A percentile compares a stretch with the other conserved stretches of the same genome.
Conservation (phyloP, 306 rosid species). For the Purshia tridentata region DNA sequence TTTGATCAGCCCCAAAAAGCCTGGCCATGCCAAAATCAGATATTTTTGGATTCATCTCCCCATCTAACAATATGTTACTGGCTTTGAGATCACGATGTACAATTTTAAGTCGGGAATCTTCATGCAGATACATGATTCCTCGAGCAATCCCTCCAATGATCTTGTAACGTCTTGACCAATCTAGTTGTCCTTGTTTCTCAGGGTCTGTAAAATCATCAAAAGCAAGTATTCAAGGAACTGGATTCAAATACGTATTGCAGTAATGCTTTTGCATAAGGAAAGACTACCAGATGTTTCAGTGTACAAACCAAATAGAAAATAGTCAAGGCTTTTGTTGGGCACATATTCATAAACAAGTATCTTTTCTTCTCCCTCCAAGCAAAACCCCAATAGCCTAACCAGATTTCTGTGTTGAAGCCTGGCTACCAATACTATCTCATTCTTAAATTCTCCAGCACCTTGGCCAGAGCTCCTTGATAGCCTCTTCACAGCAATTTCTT, state of each 20-base stretch:
- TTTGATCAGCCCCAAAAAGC: conserved; percentile 14
- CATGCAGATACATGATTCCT: conserved; percentile 26
- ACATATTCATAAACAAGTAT: conserved; percentile 54
- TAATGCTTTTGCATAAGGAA: not conserved
- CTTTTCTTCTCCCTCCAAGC: conserved; percentile 54
- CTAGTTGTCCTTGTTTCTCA: conserved; percentile 2
- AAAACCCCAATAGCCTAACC: conserved; percentile 53
- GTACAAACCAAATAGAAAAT: conserved; percentile 40
- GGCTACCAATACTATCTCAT: conserved; percentile 54
- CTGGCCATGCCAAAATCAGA: conserved; percentile 36
- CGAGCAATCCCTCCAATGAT: conserved; percentile 29
- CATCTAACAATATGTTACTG: conserved; percentile 26
- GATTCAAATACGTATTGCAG: not conserved
- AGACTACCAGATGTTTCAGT: not conserved
- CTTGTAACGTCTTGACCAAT: conserved; percentile 22
- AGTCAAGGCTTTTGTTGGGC: conserved; percentile 52
- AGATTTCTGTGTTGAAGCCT: conserved; percentile 61
- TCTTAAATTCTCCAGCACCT: conserved; percentile 53
- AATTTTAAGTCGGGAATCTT: conserved; percentile 26
- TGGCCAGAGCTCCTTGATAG: conserved; percentile 46
- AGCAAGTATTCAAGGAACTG: not conserved
- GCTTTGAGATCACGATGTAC: conserved; percentile 32
- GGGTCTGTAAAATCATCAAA: conserved; percentile 11
- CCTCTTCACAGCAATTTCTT: conserved; percentile 67
- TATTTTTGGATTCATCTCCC: conserved; percentile 19